Evolutionary conservation across 768 basidiomycete genomes (phyloP), one percentile per base, ranked within the genome.

Genomic region (Mycena alexandri): DNA sequence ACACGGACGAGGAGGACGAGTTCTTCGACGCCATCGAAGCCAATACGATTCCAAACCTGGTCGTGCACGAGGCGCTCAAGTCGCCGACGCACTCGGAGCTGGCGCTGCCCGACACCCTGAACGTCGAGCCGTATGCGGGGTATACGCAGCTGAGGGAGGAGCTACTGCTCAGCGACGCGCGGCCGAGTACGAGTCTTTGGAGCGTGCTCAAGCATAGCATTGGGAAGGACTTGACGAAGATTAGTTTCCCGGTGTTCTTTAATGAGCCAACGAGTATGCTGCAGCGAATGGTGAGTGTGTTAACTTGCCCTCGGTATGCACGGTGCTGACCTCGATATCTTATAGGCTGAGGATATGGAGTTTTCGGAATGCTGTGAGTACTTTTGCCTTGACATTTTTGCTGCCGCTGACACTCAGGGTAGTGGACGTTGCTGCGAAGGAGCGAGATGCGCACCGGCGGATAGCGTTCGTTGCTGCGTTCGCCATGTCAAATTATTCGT

Each of bases 401-500:
- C 38, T 61, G 4, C 19, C 33, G 13, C 41, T 71, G 50, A 46
- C 55, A 25, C 52, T 62, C 14, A 19, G 42, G 63, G 44, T 71
- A 94, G 92, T 98, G 73, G 95, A 98, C 72, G 90, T 93, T 9
- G 96, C 96, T 25, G 89, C 88, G 10, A 83, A 82, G 47, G 93
- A 96, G 75, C 75, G 75, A 25, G 93, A 98, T 73, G 89, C 94
- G 1, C 86, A 93, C 50, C 87, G 89, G 60, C 88, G 96, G 4
- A 88, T 98, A 56, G 96, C 95, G 2, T 99, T 90, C 73, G 95
- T 99, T 17, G 95, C 93, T 21, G 96, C 95, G 2, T 99, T 99
- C 77, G 96, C 96, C 3, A 98, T 98, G 95, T 94, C 93, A 33
- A 98, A 98, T 80, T 99, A 99, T 79, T 95, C 94, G 1, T 95